A percentile compares a stretch with the other conserved stretches of the same genome.
Evolutionary conservation across 345 rosid genomes (phyloP).

Genomic region (Carallia brachiata): DNA sequence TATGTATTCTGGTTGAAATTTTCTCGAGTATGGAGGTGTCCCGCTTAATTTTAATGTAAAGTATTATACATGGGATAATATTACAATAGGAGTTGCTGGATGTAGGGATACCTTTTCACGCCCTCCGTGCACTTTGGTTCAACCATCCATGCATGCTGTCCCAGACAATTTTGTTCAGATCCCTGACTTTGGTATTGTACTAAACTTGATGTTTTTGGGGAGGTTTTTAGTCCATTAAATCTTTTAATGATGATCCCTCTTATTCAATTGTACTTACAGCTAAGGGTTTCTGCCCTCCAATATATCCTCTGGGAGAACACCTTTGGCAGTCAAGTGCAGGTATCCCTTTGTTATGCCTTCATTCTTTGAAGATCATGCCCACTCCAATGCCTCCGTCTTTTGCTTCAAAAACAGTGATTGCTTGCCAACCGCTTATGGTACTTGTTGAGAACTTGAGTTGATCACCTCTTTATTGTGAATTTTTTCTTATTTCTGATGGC

Average conservation of each 20-base stretch:
- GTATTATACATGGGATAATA: no score
- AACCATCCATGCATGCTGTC: slow-evolving; percentile 72
- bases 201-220: neutral
- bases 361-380: slow-evolving; percentile 90
- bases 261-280: slow-evolving; percentile 43
- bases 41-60: slow-evolving; percentile 31
- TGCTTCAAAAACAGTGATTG: slow-evolving; percentile 79
- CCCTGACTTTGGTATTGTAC: slow-evolving; percentile 77
- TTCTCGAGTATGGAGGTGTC: neutral
- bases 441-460: slow-evolving; percentile 16
- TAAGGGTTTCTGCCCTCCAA: slow-evolving; percentile 74
- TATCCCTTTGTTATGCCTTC: slow-evolving; percentile 74
- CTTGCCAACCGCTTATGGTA: slow-evolving; percentile 95
- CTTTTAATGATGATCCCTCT: neutral
- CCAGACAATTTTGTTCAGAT: slow-evolving; percentile 41
- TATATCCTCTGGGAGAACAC: slow-evolving; percentile 77
- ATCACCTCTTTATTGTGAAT: slow-evolving; percentile 4
- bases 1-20: neutral
- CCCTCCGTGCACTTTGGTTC: slow-evolving; percentile 86
- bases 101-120: slow-evolving; percentile 90
- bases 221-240: no score
- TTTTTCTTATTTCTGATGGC: slow-evolving; percentile 3
- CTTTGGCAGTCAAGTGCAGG: slow-evolving; percentile 60
- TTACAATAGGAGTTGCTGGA: slow-evolving; percentile 1
- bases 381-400: slow-evolving; percentile 79